Evolutionary conservation across 352 stramenopile genomes (phyloP), one percentile per base, ranked within the genome.

Genomic region (Aphanomyces cochlioides): DNA sequence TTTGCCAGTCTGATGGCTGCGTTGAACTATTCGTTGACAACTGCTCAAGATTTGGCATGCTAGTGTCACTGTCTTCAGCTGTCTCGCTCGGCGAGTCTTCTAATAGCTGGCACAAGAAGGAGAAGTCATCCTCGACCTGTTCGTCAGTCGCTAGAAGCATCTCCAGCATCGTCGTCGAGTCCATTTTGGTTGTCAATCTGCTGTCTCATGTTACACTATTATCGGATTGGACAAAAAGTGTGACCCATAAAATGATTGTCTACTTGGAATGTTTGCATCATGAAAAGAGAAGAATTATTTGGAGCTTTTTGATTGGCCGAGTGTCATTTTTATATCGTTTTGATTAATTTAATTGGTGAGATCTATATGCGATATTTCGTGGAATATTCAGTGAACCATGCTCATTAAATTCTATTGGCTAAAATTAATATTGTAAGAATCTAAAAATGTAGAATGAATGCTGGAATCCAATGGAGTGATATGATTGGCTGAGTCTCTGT

Each of bases 61-160:
- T 53, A 19, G n/a, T 15, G 45, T 53, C 13, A 19, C 45, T 53
- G 45, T 19, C 45, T 53, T 28, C 28, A 28, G 34, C 6, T 37
- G 54, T 1, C 21, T 13, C 17, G n/a, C 34, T 13, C 17, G 19
- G 8, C 5, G 59, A 56, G 6, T 39, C 59, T 34, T 67, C 59
- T 7, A 67, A 19, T 5, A 67, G 36, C 19, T 48, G 41, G 21
- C 59, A 67, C 7, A 67, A 45, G 4, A 57, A 37, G 6, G 59
- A 67, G 21, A 67, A 50, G 41, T 67, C 59, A 19, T 67, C 39
- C 21, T 48, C 19, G 19, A 67, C 38, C 38, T 67, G 59, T 13
- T 48, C 41, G 28, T 67, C 59, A 15, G 39, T 67, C 10, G 59
- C 59, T 21, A 67, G 54, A 28, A 67, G 59, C 41, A 67, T 57